Evolutionary conservation across 257 asterid genomes (phyloP), one percentile per base, ranked within the genome.

Genomic region (Catharanthus roseus): DNA sequence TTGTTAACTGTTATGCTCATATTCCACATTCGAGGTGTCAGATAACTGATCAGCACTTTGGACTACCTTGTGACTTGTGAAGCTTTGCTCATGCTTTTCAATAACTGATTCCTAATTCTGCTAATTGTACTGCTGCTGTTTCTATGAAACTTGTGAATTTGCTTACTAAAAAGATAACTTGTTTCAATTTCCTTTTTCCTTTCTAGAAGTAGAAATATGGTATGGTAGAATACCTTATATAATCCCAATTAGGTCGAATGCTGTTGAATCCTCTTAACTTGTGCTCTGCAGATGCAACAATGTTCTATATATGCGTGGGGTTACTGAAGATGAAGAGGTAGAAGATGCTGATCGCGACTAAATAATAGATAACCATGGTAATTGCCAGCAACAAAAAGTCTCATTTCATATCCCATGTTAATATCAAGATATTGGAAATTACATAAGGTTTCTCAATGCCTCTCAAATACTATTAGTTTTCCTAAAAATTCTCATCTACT

Each of bases 241-340:
- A 7, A 16, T 2, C 11, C 66, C 15, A 16, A 18, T 2, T 61
- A 61, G 0, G 12, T 61, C 5, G 28, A 4, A 61, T 61, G n/a
- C 10, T 34, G 28, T 5, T 61, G 67, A 61, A 61, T 61, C 44
- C 18, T 31, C 16, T 60, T 31, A 1, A 0, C 54, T 13, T 23
- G 36, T 41, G 70, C 68, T 70, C 24, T 77, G 79, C 85, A 91
- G 97, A 76, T 91, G 97, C 77, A 91, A 91, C 65, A 91, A 91
- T 66, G 97, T 91, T 60, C 93, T 91, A n/a, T 87, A 91, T 84
- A 86, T 91, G 24, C 91, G 97, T 0, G 97, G 96, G 1, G 88
- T 91, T 16, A 89, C 90, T 0, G 97, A 91, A 86, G 97, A 91
- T 53, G 97, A 91, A 81, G 97, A 85, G 67, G 78, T 87, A 9